Percentiles rank a stretch among this genome's conserved stretches.
Evolutionary conservation across 495 filamentous ascomycete genomes (phyloP).

Genomic region (Terfezia boudieri): DNA sequence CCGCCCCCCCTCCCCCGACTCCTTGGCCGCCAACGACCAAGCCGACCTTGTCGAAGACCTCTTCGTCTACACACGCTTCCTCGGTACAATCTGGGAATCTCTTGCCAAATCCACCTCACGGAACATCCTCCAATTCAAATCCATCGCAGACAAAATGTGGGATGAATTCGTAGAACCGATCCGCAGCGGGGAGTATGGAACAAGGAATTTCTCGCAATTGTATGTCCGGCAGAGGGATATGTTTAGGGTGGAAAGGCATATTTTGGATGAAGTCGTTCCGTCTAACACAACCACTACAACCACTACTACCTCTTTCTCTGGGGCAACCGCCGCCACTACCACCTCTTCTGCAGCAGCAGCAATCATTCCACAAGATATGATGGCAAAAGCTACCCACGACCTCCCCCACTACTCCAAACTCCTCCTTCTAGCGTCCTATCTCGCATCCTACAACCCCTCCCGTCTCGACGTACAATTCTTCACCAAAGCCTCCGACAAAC

Average conservation of each 20-base stretch:
- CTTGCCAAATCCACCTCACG: constrained; percentile 41
- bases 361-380: constrained; percentile 22
- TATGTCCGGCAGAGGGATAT: constrained; percentile 17
- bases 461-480: constrained; percentile 61
- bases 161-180: constrained; percentile 45
- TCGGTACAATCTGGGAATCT: constrained; percentile 49
- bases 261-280: constrained; percentile 30
- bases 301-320: neutral
- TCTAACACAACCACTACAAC: constrained; percentile 4
- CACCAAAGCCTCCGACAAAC: constrained; percentile 41
- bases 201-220: constrained; percentile 63
- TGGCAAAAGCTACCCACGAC: constrained; percentile 13
- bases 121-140: constrained; percentile 37
- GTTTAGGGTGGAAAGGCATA: constrained; percentile 12
- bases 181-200: constrained; percentile 35
- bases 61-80: constrained; percentile 48
- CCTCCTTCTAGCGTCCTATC: constrained; percentile 68
- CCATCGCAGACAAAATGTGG: constrained; percentile 41
- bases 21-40: neutral
- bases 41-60: constrained; percentile 30
- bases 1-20: neutral
- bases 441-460: constrained; percentile 72
- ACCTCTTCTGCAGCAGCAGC: constrained; percentile 7
- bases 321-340: constrained; percentile 7
- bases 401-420: constrained; percentile 66